Evolutionary conservation across 371 early-diverging fungal genomes (phyloP).

Genomic region (Mortierella sp.): DNA sequence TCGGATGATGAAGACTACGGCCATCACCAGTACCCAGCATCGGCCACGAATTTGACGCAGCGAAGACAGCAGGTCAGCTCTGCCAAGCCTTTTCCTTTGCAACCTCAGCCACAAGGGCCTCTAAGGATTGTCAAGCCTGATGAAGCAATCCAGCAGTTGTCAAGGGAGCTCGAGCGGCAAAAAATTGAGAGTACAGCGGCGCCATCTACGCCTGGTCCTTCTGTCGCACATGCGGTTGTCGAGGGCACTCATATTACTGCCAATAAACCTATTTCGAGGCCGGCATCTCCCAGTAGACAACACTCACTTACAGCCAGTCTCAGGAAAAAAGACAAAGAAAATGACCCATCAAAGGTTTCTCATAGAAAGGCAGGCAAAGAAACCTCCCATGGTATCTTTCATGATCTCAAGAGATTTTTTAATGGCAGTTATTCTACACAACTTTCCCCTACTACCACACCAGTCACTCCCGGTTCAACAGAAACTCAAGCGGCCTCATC

Average conservation of each 20-base stretch:
- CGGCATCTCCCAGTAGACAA: slow-evolving; percentile 10
- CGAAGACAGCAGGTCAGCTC: slow-evolving; percentile 5
- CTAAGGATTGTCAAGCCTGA: neutral
- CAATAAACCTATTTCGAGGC: neutral
- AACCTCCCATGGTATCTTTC: slow-evolving; percentile 59
- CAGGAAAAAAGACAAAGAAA: slow-evolving; percentile 20
- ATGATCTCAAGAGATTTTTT: slow-evolving; percentile 68
- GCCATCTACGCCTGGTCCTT: slow-evolving; percentile 32
- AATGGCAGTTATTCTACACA: slow-evolving; percentile 23
- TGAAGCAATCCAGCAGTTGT: neutral
- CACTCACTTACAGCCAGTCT: neutral
- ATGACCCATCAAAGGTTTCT: slow-evolving; percentile 3
- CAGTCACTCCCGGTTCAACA: neutral
- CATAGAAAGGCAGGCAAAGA: slow-evolving; percentile 42
- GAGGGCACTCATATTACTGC: slow-evolving; percentile 19
- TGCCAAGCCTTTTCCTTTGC: neutral
- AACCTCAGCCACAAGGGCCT: slow-evolving; percentile 13
- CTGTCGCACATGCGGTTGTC: slow-evolving; percentile 9
- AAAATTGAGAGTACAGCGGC: slow-evolving; percentile 11
- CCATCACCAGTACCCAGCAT: slow-evolving; percentile 2
- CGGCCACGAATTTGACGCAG: slow-evolving; percentile 16
- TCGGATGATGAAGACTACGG: slow-evolving; percentile 47
- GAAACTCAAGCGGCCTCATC: neutral
- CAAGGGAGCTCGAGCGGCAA: slow-evolving; percentile 2
- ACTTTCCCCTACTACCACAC: neutral